Evolutionary conservation across 257 asterid genomes (phyloP), one percentile per base, ranked within the genome.

Genomic region (Gentiana macrophylla): DNA sequence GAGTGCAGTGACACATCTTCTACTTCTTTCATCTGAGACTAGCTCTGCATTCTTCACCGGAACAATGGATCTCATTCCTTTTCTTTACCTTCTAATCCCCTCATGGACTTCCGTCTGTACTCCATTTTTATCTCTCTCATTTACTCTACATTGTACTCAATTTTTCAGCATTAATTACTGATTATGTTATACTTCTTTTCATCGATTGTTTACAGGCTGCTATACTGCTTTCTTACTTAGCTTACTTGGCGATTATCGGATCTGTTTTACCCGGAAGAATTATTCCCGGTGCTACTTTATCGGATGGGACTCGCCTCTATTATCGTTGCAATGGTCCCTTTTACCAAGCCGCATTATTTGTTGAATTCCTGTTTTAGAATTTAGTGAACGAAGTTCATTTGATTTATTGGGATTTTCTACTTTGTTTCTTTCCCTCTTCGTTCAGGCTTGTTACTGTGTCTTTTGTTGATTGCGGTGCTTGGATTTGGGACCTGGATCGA

Each of bases 291-390:
- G 97, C 63, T 45, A 63, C 59, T 37, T 74, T 92, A 48, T 76
- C 94, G 0, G 99, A 92, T 48, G 94, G 91, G 33, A 72, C 89
- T 71, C 86, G 91, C 36, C 88, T 85, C 49, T 77, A 78, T 52
- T 88, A 92, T 75, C 85, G 82, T 8, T 86, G 96, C 80, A 90
- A 86, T 64, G 96, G 98, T 86, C 46, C 12, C 61, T 4, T 51
- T 43, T 52, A 2, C 43, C 5, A 37, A 8, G 12, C 51, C 49
- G 61, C 48, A 52, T 32, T 62, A 52, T 65, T 74, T 12, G 47
- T 45, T 37, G 13, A 45, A n/a, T 61, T 33, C 46, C 35, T 41
- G 46, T 41, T 7, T 6, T 41, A 5, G 46, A 41, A 41, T 41
- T 41, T 1, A 41, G 9, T 7, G 9, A 41, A 4, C 8, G 5